Evolutionary conservation across 139 green algal species (phyloP).

Genomic region (Coelastrella sp.): DNA sequence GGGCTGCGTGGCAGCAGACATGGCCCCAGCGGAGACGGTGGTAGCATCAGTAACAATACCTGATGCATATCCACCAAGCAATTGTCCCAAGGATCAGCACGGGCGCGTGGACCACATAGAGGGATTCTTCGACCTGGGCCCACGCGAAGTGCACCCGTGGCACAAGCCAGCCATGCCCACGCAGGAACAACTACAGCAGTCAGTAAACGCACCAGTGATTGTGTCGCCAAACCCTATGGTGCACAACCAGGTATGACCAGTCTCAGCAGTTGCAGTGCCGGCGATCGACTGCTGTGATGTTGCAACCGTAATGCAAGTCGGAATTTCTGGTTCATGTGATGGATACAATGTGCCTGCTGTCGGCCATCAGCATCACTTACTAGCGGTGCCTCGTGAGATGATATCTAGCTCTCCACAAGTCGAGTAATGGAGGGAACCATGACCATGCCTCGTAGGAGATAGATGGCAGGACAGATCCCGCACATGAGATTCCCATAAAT

Average conservation of each 20-base stretch:
- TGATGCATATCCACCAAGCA: background rate
- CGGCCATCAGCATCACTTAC: no score
- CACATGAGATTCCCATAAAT: conserved; percentile 33
- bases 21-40: background rate
- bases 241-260: conserved; percentile 1
- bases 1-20: background rate
- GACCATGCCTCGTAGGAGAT: background rate
- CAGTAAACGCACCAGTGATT: conserved; percentile 11
- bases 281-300: background rate
- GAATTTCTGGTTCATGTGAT: no score
- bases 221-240: conserved; percentile 47
- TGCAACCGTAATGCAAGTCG: no score
- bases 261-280: background rate
- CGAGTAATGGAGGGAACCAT: no score
- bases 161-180: conserved; percentile 43
- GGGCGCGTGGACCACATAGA: conserved; percentile 17
- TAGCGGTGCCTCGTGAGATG: no score
- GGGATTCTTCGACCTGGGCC: conserved; percentile 21
- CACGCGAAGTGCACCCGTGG: conserved; percentile 41
- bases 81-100: conserved; percentile 6
- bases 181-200: conserved; percentile 33
- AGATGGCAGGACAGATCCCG: conserved; percentile 21
- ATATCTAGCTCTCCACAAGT: no score
- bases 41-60: conserved; percentile 19
- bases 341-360: no score